Evolutionary conservation across 2,329 filamentous ascomycete genomes (phyloP), one percentile per base, ranked within the genome.

Genomic region (Harringtonia aguacate): DNA sequence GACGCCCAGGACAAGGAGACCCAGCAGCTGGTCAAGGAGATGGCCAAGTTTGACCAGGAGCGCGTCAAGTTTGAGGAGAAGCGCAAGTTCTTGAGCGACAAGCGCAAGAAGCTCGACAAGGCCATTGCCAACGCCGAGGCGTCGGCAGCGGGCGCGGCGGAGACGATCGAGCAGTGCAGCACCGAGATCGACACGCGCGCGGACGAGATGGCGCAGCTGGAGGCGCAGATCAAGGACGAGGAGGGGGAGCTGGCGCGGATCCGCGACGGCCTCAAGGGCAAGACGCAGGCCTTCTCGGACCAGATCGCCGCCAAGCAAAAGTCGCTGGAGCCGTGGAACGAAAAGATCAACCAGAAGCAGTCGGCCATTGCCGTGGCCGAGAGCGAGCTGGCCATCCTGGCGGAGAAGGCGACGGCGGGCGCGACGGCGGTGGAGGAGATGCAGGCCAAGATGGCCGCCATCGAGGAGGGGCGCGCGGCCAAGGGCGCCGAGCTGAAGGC

Each of bases 61-160:
- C 81, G 82, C 20, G 92, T 98, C 63, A 98, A 98, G 58, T 89
- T 94, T 53, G 90, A 97, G 52, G 94, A 98, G 63, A 97, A 97
- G 70, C 83, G 84, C 61, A 98, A 98, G 60, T 97, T 97, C 62
- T 66, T 98, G 52, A 70, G 76, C 3, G 83, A 82, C 56, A 98
- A 98, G 67, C 82, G 86, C 55, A 95, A 92, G 69, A 98, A 98
- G 66, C 74, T 95, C 14, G 87, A 97, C 52, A 97, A 95, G 67
- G 77, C 83, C 0, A 85, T 92, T 48, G 72, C 79, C 44, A 83
- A 81, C 37, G 86, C 86, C 47, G 85, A 86, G 50, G 80, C 82
- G 46, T 79, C 83, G 7, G 76, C 79, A 1, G 73, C 76, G 1
- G 87, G 94, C 54, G 84, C 88, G 4, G 75, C 81, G 31, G 81